Base-by-base conservation (phyloP, 2,329 filamentous ascomycete genomes). In the Parasarocladium wereldwijsianum region DNA sequence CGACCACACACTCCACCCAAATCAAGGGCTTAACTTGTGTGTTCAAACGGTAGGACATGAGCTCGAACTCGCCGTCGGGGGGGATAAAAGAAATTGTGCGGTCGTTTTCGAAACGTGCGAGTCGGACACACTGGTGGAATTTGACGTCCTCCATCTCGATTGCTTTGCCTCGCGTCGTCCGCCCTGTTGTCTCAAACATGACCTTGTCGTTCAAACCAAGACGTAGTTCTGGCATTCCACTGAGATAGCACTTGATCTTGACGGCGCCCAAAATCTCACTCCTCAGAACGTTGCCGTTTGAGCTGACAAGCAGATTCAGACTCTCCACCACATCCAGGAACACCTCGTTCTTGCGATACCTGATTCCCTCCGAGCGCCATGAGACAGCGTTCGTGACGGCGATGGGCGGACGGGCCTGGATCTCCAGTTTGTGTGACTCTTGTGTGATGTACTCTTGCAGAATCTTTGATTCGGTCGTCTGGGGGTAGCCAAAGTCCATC, bases 111-210 rank as follows among this genome's bases (percentile, higher is more conserved):
- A 98, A 98, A 41, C 90, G 74, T 27, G 85, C 92, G 40, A 98
- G 67, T 38, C 90, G 76, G 39, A 98, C 90, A 50, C 90, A 98
- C 55, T 98, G 90, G 58, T 98, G 90, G 56, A 98, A 98, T 49
- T 98, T 98, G 56, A 98, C 90, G 44, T 98, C 90, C 49, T 98
- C 90, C 90, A 98, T 98, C 60, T 98, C 90, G 39, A 98, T 90
- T 8, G 90, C 83, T 58, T 98, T 98, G 36, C 90, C 90, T 46
- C 90, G 66, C 23, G 87, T 96, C 11, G 87, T 84, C 37, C 90
- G 71, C 17, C 90, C 90, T 0, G 90, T 98, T 4, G 85, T 93
- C 60, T 98, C 90, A 49, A 98, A 98, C 90, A 98, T 98, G 54
- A 84, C 90, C 60, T 98, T 98, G 64, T 98, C 90, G 61, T 98